Evolutionary conservation across 2,329 filamentous ascomycete genomes (phyloP).

Genomic region (Pseudocercospora cruenta): DNA sequence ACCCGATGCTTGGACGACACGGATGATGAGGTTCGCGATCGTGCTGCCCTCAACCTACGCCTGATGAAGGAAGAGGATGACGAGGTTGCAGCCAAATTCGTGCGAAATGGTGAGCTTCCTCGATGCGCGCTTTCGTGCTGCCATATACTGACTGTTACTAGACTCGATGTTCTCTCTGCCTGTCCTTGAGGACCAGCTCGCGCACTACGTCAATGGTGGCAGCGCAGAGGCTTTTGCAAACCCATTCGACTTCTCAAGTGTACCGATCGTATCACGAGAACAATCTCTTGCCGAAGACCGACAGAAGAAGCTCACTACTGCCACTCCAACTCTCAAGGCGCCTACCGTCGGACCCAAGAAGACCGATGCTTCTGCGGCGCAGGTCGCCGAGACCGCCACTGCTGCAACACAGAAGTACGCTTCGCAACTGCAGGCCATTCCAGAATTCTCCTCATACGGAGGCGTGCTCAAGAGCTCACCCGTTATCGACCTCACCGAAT

Average conservation of each 20-base stretch:
- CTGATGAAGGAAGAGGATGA: slow-evolving; percentile 86
- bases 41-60: slow-evolving; percentile 87
- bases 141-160: slow-evolving; percentile 43
- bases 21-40: slow-evolving; percentile 95
- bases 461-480: slow-evolving; percentile 87
- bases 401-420: slow-evolving; percentile 86
- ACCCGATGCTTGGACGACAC: slow-evolving; percentile 94
- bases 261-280: slow-evolving; percentile 92
- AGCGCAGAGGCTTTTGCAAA: slow-evolving; percentile 81
- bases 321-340: slow-evolving; percentile 90
- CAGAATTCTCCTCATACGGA: slow-evolving; percentile 89
- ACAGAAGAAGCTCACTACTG: slow-evolving; percentile 93
- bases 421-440: slow-evolving; percentile 82
- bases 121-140: neutral
- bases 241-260: slow-evolving; percentile 87
- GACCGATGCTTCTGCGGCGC: slow-evolving; percentile 70
- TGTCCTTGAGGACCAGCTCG: slow-evolving; percentile 93
- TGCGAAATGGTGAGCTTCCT: slow-evolving; percentile 76
- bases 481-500: slow-evolving; percentile 87
- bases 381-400: slow-evolving; percentile 71
- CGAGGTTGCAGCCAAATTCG: slow-evolving; percentile 81
- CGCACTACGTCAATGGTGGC: slow-evolving; percentile 94
- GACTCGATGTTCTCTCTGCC: slow-evolving; percentile 95
- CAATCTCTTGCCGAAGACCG: slow-evolving; percentile 95
- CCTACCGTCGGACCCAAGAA: slow-evolving; percentile 81